Evolutionary conservation across 768 basidiomycete species (phyloP), one percentile per base, ranked within the genome.

Genomic region (Fistulinella prunicolor): DNA sequence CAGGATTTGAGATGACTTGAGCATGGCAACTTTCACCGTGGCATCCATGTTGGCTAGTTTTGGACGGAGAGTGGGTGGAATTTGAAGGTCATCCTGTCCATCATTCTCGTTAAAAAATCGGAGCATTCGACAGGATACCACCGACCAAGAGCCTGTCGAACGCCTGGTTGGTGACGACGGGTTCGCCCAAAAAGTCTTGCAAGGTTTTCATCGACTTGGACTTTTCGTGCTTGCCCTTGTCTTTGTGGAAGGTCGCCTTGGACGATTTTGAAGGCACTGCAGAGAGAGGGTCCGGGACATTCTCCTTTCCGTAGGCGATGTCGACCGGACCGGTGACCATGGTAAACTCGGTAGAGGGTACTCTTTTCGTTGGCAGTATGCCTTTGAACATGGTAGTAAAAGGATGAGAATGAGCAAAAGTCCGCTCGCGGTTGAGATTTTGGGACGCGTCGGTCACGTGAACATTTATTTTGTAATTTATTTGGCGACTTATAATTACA

Each of bases 11-110:
- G 90, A 91, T 0, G 89, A 90, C 62, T 89, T 91, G 47, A 95
- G 73, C 89, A 95, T 94, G 12, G 88, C 89, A 5, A 88, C 90
- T 63, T 95, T 95, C 42, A 95, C 87, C 1, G 85, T 82, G 0
- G 83, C 70, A 47, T 94, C 89, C 80, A 95, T 89, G 14, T 81
- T 82, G 40, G 75, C 73, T 16, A 94, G 79, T 67, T 91, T 90
- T 1, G 83, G 85, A 8, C 92, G 79, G 20, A 93, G 71, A 3
- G 80, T 81, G 7, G 79, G 70, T 4, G 92, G 92, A 19, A 94
- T 91, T 69, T 94, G 91, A 43, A 94, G 81, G 49, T 92, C 89
- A 64, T 94, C 89, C 91, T 94, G 48, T 49, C 35, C 46, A 44
- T 10, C 20, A 17, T 41, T 14, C 30, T 46, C 37, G 48, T 53